Conservation (phyloP, 2,329 filamentous ascomycete species). For the Fusarium sp. region DNA sequence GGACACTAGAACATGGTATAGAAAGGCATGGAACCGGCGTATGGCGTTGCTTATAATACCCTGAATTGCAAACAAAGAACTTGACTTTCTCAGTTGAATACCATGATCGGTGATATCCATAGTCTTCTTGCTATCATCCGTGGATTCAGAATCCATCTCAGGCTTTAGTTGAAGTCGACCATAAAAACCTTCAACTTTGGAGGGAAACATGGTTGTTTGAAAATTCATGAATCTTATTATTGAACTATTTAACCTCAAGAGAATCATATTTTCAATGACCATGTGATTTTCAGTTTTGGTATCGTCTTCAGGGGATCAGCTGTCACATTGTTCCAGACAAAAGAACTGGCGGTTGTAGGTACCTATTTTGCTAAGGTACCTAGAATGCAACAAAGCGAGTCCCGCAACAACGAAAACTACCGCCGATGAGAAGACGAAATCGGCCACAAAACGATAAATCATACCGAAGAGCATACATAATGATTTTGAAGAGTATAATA, state of each 20-base stretch:
- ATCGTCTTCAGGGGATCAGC: neutral
- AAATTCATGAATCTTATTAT: neutral
- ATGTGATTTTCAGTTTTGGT: neutral
- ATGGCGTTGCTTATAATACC: constrained; percentile 12
- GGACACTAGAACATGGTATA: neutral
- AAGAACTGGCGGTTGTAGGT: neutral
- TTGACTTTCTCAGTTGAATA: neutral
- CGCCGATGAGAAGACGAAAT: neutral
- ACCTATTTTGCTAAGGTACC: neutral
- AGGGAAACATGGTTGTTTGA: neutral
- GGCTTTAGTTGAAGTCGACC: neutral
- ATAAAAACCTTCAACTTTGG: neutral
- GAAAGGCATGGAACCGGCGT: neutral
- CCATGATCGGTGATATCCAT: neutral
- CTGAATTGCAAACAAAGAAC: neutral
- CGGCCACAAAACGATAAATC: rapidly evolving
- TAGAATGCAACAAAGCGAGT: too few relatives aligned
- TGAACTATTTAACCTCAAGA: neutral
- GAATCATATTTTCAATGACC: neutral
- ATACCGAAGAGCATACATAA: rapidly evolving
- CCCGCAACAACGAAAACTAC: too few relatives aligned
- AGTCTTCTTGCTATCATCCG: neutral
- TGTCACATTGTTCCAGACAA: constrained; percentile 8
- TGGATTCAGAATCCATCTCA: neutral
- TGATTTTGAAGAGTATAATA: rapidly evolving